These are phyloP conservation scores for Orychophragmus violaceus DNA, from an alignment of 345 rosid genomes.

Conservation along the genomic window DNA sequence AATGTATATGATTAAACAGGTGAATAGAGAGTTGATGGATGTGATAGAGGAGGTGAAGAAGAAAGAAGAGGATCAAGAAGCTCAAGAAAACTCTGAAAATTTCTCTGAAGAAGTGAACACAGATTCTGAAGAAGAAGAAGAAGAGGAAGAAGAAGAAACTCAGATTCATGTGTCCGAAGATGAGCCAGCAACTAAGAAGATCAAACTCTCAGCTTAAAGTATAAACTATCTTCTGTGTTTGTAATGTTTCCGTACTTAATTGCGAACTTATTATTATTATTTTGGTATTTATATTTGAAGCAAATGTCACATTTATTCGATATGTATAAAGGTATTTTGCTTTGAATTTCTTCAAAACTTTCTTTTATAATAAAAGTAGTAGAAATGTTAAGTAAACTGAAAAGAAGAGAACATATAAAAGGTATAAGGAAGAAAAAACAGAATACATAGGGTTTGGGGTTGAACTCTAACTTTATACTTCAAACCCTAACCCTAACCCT, in stretches of 20 bases:
- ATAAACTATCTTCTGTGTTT: not conserved
- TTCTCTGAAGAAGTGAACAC: not conserved
- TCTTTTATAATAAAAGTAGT: too few species aligned
- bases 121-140: not conserved
- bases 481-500: too few species aligned
- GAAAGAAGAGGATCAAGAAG: not conserved
- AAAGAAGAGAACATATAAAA: too few species aligned
- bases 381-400: too few species aligned
- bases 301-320: not conserved
- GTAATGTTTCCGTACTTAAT: not conserved
- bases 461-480: too few species aligned
- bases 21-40: constrained; percentile 57
- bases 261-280: not conserved
- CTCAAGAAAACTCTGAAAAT: not conserved
- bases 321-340: not conserved
- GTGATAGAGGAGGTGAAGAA: constrained; percentile 45
- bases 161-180: not conserved
- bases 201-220: not conserved
- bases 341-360: not conserved
- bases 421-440: too few species aligned
- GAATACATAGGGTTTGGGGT: too few species aligned
- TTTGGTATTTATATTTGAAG: not conserved
- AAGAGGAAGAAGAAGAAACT: not conserved
- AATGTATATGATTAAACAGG: constrained; percentile 34
- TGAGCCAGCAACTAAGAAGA: constrained; percentile 1